A percentile compares a stretch with the other conserved stretches of the same genome.
These are phyloP conservation scores for Rhizodiscina lignyota DNA, from an alignment of 495 filamentous ascomycete genomes.

Conservation along the genomic window DNA sequence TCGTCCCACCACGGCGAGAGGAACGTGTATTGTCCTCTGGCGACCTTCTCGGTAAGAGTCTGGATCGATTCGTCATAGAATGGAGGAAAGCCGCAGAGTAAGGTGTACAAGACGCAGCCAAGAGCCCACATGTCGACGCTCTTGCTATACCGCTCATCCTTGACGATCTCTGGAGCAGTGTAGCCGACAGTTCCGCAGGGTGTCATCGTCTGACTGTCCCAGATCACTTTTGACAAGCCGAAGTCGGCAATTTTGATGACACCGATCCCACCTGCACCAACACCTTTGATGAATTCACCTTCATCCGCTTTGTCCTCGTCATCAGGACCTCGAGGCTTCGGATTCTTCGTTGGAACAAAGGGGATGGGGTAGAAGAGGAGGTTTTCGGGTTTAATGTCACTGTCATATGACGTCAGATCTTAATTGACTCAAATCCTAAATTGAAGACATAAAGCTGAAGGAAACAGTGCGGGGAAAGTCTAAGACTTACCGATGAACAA, in stretches of 20 bases:
- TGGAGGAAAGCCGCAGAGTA: slow-evolving; percentile 92
- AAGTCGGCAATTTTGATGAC: slow-evolving; percentile 96
- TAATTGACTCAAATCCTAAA: too few relatives aligned
- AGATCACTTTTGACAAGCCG: slow-evolving; percentile 91
- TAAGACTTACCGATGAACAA: slow-evolving; percentile 81
- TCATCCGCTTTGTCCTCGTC: slow-evolving; percentile 98
- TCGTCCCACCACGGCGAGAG: slow-evolving; percentile 99
- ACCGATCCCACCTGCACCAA: slow-evolving; percentile 86
- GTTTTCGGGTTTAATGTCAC: slow-evolving; percentile 98
- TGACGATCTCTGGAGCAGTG: slow-evolving; percentile 97
- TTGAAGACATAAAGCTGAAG: slow-evolving; percentile 2
- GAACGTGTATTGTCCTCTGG: slow-evolving; percentile 92
- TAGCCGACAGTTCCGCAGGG: slow-evolving; percentile 97
- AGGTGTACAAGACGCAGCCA: slow-evolving; percentile 90
- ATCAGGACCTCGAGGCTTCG: slow-evolving; percentile 60
- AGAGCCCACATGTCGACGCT: slow-evolving; percentile 99
- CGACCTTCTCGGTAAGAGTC: slow-evolving; percentile 93
- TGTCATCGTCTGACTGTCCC: slow-evolving; percentile 98
- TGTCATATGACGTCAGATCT: slow-evolving; percentile 29
- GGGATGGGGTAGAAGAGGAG: slow-evolving; percentile 79
- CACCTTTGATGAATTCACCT: slow-evolving; percentile 73
- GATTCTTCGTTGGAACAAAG: slow-evolving; percentile 62
- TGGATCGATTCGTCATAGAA: slow-evolving; percentile 99
- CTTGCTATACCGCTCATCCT: slow-evolving; percentile 97
- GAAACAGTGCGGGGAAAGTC: neutral